phyloP scores from a whole-genome alignment of 192 early-diverging fungal species.

The Podila minutissima region DNA sequence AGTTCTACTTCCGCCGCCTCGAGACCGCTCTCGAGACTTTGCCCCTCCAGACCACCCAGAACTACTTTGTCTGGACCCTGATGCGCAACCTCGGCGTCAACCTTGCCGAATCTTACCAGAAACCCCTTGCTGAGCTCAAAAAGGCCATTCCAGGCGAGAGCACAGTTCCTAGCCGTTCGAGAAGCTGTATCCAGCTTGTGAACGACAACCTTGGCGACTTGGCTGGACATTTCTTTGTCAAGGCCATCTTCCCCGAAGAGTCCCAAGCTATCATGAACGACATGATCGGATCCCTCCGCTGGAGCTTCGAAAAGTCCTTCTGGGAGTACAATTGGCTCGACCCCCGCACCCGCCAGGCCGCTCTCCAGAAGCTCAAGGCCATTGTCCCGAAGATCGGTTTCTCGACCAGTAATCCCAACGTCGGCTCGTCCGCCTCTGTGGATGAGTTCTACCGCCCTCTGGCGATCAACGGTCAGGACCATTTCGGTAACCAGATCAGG shows the following conservation, averaged over 20 bases:
- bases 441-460: conserved; percentile 53
- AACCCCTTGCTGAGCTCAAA: conserved; percentile 34
- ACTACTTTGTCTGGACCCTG: conserved; percentile 63
- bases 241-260: conserved; percentile 46
- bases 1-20: conserved; percentile 33
- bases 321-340: conserved; percentile 59
- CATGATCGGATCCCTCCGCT: conserved; percentile 51
- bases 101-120: conserved; percentile 45
- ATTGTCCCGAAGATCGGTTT: conserved; percentile 59
- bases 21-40: conserved; percentile 16
- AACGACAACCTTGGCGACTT: conserved; percentile 47
- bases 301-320: conserved; percentile 49
- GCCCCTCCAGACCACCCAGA: conserved; percentile 32
- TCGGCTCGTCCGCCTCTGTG: conserved; percentile 51
- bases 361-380: conserved; percentile 55
- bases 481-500: conserved; percentile 56
- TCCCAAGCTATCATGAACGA: conserved; percentile 49
- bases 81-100: conserved; percentile 44
- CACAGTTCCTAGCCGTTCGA: conserved; percentile 20
- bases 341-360: conserved; percentile 44
- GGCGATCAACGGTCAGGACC: conserved; percentile 25
- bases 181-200: conserved; percentile 41
- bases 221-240: conserved; percentile 58
- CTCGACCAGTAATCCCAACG: conserved; percentile 48
- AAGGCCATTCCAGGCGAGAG: conserved; percentile 11